Evolutionary conservation across 148 eudicot genomes (phyloP), one percentile per base, ranked within the genome.

Genomic region (Dysphania ambrosioides): DNA sequence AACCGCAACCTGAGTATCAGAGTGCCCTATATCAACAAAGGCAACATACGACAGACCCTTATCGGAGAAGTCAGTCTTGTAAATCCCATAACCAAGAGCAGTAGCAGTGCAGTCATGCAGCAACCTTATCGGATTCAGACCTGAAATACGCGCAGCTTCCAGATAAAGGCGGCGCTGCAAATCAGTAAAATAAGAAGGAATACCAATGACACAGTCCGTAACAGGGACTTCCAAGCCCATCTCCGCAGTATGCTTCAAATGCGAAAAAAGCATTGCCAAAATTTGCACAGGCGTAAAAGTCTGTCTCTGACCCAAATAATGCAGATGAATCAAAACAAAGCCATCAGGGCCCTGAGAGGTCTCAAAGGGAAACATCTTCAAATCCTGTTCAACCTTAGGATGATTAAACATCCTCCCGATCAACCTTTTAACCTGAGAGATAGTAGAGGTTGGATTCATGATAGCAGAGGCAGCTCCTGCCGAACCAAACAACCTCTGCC

Each of bases 1-100:
- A 79, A 95, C 90, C 24, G 88, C 79, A 77, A 95, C 97, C 80
- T 90, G 98, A 34, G 93, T 92, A 85, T 92, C 98, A 73, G 92
- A 87, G 70, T 95, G 98, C 41, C 98, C 97, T 63, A 95, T 79
- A 79, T 95, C 98, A n/a, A 95, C 96, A 85, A 95, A 95, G 73
- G 86, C 89, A 74, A 86, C 90, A 86, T 71, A 69, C 30, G 74
- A 76, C 7, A 79, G 78, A 15, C 87, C 88, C 4, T 79, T 60
- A 31, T 65, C 80, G 18, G 79, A 77, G 34, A 83, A 82, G 49
- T 84, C 97, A 36, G 87, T 85, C 80, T 85, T 92, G 87, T 95
- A 95, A 40, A 95, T 87, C 35, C 99, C 99, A 81, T 92, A 95
- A 70, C 94, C 97, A 69, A 95, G 86, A 21, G 93, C 99, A 75